These are phyloP conservation scores for Xerocomus potaroensis DNA, from an alignment of 768 basidiomycete genomes.

Conservation along the genomic window DNA sequence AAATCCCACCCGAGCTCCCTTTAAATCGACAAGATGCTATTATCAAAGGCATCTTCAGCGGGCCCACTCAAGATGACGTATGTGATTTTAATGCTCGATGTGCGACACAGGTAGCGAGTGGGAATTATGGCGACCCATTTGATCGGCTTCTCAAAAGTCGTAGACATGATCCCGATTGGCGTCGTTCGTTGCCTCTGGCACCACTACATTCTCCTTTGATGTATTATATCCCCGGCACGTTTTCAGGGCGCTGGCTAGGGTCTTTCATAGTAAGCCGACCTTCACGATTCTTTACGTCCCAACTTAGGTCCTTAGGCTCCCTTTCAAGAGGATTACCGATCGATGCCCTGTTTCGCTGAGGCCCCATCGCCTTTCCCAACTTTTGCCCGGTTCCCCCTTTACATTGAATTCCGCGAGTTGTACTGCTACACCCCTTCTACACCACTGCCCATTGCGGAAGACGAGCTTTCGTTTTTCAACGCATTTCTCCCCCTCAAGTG, in stretches of 20 bases:
- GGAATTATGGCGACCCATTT: slow-evolving; percentile 17
- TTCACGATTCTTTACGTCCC: neutral
- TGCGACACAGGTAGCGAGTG: slow-evolving; percentile 34
- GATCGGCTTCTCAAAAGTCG: slow-evolving; percentile 24
- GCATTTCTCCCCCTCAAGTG: slow-evolving; percentile 45
- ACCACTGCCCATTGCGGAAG: slow-evolving; percentile 34
- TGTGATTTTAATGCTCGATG: slow-evolving; percentile 40
- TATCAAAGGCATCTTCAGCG: slow-evolving; percentile 26
- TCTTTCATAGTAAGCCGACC: slow-evolving; percentile 40
- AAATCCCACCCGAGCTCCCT: slow-evolving; percentile 40
- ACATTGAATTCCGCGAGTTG: slow-evolving; percentile 46
- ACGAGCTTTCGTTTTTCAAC: slow-evolving; percentile 36
- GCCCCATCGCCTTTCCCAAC: slow-evolving; percentile 34
- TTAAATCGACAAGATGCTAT: slow-evolving; percentile 34
- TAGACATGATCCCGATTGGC: slow-evolving; percentile 31
- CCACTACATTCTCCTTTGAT: slow-evolving; percentile 2
- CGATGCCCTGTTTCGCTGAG: slow-evolving; percentile 32
- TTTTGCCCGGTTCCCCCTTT: slow-evolving; percentile 43
- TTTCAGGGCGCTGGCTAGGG: slow-evolving; percentile 49
- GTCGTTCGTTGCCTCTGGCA: slow-evolving; percentile 17
- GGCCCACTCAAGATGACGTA: slow-evolving; percentile 47
- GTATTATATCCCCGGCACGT: slow-evolving; percentile 40
- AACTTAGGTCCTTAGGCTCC: slow-evolving; percentile 33
- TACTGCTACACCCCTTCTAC: slow-evolving; percentile 35
- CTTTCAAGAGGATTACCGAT: slow-evolving; percentile 34